Evolutionary conservation across 2,329 filamentous ascomycete species (phyloP), one percentile per base, ranked within the genome.

Genomic region (Neurospora sp.): DNA sequence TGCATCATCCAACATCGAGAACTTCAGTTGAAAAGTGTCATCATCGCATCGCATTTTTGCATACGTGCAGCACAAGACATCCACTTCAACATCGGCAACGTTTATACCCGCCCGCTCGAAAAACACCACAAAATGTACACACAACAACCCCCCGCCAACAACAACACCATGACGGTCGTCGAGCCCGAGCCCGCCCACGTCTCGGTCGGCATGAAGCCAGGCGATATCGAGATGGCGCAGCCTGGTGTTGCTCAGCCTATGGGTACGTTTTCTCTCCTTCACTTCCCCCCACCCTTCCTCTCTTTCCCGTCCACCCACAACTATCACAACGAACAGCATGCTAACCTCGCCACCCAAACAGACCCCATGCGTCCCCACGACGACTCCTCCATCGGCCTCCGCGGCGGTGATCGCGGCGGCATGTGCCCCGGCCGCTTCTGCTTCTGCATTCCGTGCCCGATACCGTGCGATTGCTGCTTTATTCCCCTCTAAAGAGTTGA

Each of bases 401-500:
- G 77, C 39, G 77, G 77, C 33, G 77, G 77, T 15, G 69, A 77
- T 37, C 76, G 77, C n/a, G 70, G 78, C 72, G 70, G 71, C 2
- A 66, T 72, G 41, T 80, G 78, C 52, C 79, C 79, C 4, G 79
- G 79, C 4, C 77, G 79, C 6, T 81, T 81, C 76, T 81, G 79
- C 75, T 81, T 81, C 75, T 78, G 77, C 68, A 74, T 81, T 12
- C 79, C 79, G 12, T 80, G 79, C 73, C 79, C 79, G 19, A 70
- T 81, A 8, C 79, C 79, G 1, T 81, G 79, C 74, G 77, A 80
- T 69, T 81, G 75, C 71, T 81, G 79, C 71, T 78, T 80, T 66
- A 79, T 80, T 66, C 77, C 38, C 11, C 36, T 65, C 40, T 11
- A 39, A 36, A 28, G 68, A 10, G 28, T 6, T 1, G 28, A 33